Base-by-base conservation (phyloP, 1,284 basidiomycete genomes). In the Puccinia triticina region DNA sequence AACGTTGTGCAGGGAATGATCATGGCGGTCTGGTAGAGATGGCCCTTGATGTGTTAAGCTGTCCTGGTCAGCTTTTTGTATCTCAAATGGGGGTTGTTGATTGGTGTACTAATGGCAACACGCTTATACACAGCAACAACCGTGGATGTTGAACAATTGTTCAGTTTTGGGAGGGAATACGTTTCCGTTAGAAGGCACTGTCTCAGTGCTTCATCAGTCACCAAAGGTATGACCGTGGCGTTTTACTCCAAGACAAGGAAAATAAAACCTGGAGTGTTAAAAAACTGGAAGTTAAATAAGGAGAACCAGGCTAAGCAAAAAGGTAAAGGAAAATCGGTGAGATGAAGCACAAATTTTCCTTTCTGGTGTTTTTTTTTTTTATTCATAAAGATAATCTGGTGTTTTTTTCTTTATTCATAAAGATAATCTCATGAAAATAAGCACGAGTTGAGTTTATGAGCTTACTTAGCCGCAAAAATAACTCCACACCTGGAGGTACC, bases 21-120 rank as follows among this genome's bases (percentile, higher is more conserved):
- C 67, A 71, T n/a, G 46, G 67, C 10, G 67, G 67, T 43, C 67
- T 71, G 67, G 23, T 71, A 26, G 23, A 48, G 46, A 71, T 71
- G 67, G 67, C 40, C 7, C 46, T 71, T 11, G 46, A 71, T 71
- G 67, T 67, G 16, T 23, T 67, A 16, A 67, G 64, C 23, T 37
- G 64, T 67, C 64, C 64, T 18, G 64, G 64, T 71, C 23, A 11
- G 67, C 48, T 71, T 37, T 71, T 46, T 7, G 46, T 40, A 2
- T 46, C 2, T 71, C 8, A 21, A 5, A 16, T 71, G 18, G 16
- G 3, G 26, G 26, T 16, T 26, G 46, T 71, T 46, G 40, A 71
- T 71, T 71, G n/a, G 3, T 11, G 16, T 40, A 67, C 64, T n/a
- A n/a, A n/a, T n/a, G n/a, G n/a, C 26, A 67, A 67, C 10, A 18